These are phyloP conservation scores for Isatis tinctoria DNA, from an alignment of 345 rosid species.

Conservation along the genomic window DNA sequence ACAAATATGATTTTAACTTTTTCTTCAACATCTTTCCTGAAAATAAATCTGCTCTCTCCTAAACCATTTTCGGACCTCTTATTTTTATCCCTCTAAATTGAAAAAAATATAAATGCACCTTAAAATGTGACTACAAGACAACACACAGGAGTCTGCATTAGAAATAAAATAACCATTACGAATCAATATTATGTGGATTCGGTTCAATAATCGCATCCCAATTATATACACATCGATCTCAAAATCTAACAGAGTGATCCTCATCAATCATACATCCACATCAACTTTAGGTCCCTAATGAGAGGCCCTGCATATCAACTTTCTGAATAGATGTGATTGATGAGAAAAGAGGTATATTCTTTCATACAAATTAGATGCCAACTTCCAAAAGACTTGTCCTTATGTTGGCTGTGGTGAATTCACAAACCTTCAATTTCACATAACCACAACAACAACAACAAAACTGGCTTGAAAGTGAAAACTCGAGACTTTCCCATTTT, in stretches of 20 bases:
- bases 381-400: neutral
- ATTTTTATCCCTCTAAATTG: no score
- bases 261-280: neutral
- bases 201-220: neutral
- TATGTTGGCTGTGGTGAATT: neutral
- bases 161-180: neutral
- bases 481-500: neutral
- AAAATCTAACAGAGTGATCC: neutral
- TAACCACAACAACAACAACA: neutral
- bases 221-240: neutral
- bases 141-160: neutral
- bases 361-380: neutral
- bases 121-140: neutral
- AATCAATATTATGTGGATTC: neutral
- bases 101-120: neutral
- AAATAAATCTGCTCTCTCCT: neutral
- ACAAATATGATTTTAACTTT: neutral
- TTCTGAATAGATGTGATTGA: neutral
- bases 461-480: conserved; percentile 9
- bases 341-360: neutral
- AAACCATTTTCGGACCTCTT: neutral
- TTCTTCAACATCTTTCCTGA: neutral
- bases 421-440: neutral
- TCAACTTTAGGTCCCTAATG: no score
- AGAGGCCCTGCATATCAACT: neutral